Conservation (phyloP, 2,329 filamentous ascomycete species). For the Fusarium sp. region DNA sequence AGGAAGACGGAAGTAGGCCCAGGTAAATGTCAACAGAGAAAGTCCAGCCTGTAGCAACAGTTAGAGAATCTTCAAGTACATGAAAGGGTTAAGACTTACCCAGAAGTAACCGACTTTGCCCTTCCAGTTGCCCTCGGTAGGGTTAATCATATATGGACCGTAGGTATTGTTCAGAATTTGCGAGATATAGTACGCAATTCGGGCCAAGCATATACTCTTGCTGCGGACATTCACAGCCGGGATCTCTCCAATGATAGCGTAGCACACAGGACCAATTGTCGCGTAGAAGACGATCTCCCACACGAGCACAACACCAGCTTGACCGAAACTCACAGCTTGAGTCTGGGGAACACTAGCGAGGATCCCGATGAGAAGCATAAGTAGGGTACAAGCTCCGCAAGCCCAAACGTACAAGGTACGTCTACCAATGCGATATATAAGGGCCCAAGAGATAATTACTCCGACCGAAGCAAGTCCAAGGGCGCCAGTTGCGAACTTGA, state of each 20-base stretch:
- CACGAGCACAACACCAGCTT: constrained; percentile 58
- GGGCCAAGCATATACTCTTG: constrained; percentile 60
- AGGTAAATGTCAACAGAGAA: constrained; percentile 46
- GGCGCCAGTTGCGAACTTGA: constrained; percentile 58
- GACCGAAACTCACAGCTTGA: constrained; percentile 50
- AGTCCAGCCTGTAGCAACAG: constrained; percentile 39
- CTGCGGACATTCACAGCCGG: constrained; percentile 59
- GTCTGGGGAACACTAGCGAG: constrained; percentile 47
- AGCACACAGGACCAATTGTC: constrained; percentile 60
- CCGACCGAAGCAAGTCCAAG: constrained; percentile 61
- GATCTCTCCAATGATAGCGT: constrained; percentile 60
- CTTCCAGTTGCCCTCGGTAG: constrained; percentile 54
- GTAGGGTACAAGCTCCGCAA: constrained; percentile 57
- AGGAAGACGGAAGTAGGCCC: constrained; percentile 55
- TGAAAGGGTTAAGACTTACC: accelerated
- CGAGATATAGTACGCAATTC: constrained; percentile 50
- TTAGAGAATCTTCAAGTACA: accelerated
- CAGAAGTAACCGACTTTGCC: constrained; percentile 55
- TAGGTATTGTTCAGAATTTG: constrained; percentile 51
- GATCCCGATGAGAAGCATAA: constrained; percentile 58
- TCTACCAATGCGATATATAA: constrained; percentile 55
- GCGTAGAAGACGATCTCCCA: constrained; percentile 63
- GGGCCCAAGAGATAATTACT: constrained; percentile 59
- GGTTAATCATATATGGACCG: constrained; percentile 54
- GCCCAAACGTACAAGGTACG: constrained; percentile 59